phyloP scores from a whole-genome alignment of 768 basidiomycete species.

The Termitomyces sp. region DNA sequence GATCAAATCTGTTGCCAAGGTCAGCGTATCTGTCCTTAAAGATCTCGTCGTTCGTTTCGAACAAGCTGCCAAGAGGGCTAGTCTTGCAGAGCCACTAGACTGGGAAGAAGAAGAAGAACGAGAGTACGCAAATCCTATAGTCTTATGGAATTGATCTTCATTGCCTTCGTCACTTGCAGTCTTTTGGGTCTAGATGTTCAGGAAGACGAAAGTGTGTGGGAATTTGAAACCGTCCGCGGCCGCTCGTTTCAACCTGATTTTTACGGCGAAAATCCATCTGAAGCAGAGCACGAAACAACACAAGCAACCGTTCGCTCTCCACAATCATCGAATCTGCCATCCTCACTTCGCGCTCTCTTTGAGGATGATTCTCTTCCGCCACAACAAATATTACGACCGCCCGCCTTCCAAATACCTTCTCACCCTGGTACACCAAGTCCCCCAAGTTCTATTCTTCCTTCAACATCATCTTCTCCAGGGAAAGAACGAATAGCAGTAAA shows the following conservation, averaged over 20 bases:
- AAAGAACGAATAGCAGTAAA: constrained; percentile 32
- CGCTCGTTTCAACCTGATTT: constrained; percentile 20
- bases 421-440: constrained; percentile 26
- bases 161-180: constrained; percentile 7
- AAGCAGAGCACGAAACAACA: constrained; percentile 20
- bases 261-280: constrained; percentile 22
- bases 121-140: constrained; percentile 34
- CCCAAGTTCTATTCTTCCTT: constrained; percentile 22
- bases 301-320: constrained; percentile 49
- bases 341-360: constrained; percentile 78
- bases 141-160: background rate
- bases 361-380: constrained; percentile 48
- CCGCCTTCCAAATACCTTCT: constrained; percentile 29
- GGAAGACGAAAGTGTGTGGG: constrained; percentile 56
- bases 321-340: constrained; percentile 57
- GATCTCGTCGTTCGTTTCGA: constrained; percentile 83
- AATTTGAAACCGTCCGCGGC: constrained; percentile 71
- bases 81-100: constrained; percentile 67
- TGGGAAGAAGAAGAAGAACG: constrained; percentile 72
- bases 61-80: constrained; percentile 72
- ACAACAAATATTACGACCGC: constrained; percentile 42
- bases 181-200: constrained; percentile 24
- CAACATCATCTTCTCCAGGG: constrained; percentile 33
- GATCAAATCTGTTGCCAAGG: constrained; percentile 77
- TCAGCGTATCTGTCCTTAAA: constrained; percentile 63